phyloP scores from a whole-genome alignment of 352 stramenopile genomes.

The Phytophthora hibernalis region DNA sequence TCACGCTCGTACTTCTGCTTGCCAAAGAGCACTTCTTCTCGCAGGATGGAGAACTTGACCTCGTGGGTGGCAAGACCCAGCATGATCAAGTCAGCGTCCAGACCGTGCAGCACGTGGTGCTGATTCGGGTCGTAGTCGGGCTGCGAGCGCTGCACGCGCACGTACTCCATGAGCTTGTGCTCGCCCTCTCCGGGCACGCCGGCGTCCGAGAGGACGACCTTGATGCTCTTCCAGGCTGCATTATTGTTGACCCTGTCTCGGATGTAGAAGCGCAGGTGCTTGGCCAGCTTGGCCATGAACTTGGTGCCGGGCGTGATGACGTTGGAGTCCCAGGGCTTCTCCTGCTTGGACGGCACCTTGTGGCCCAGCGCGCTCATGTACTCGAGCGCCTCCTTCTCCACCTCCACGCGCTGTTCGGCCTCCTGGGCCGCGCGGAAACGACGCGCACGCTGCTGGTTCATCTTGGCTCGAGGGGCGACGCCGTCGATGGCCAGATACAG shows the following conservation, averaged over 20 bases:
- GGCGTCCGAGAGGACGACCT: conserved; percentile 96
- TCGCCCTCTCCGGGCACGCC: conserved; percentile 98
- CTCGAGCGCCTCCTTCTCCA: conserved; percentile 93
- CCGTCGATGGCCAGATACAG: conserved; percentile 99
- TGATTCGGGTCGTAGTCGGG: conserved; percentile 97
- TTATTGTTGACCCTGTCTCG: conserved; percentile 95
- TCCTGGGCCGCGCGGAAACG: conserved; percentile 98
- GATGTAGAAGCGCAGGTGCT: conserved; percentile 93
- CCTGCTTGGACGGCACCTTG: conserved; percentile 79
- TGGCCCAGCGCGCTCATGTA: conserved; percentile 92
- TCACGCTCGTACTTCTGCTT: conserved; percentile 85
- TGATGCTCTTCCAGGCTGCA: conserved; percentile 95
- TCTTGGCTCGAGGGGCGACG: conserved; percentile 98
- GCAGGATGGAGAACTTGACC: conserved; percentile 98
- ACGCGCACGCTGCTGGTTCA: conserved; percentile 99
- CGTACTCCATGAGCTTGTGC: conserved; percentile 99
- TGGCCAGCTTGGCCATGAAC: conserved; percentile 97
- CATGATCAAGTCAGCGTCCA: conserved; percentile 99
- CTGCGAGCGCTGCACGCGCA: conserved; percentile 94
- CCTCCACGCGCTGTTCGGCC: conserved; percentile 91
- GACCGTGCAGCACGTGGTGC: conserved; percentile 97
- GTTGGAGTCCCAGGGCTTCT: conserved; percentile 98
- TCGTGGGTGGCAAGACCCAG: conserved; percentile 98
- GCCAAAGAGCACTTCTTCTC: conserved; percentile 94
- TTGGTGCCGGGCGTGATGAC: conserved; percentile 99